Conservation (phyloP, 129 eudicot species). For the Chrysanthemum makinoi region DNA sequence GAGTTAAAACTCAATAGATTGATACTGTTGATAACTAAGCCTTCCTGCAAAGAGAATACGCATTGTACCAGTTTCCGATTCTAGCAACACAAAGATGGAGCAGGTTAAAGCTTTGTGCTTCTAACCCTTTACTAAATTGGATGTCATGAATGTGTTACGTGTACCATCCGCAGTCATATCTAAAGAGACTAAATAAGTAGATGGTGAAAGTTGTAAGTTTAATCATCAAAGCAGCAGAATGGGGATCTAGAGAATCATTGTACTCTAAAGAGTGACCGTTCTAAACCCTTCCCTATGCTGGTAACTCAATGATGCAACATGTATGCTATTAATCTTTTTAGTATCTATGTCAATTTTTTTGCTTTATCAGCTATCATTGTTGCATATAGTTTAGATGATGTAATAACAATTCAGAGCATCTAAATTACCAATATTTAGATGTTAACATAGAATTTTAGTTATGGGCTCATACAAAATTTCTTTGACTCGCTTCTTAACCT, state of each 20-base stretch:
- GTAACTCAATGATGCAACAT: constrained; percentile 47
- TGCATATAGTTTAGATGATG: too few relatives aligned
- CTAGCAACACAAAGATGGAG: constrained; percentile 42
- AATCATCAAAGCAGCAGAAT: not conserved
- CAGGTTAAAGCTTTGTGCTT: constrained; percentile 39
- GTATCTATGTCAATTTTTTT: too few relatives aligned
- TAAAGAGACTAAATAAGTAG: constrained; percentile 36
- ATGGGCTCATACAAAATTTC: too few relatives aligned
- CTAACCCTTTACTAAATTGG: constrained; percentile 9
- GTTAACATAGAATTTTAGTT: too few relatives aligned
- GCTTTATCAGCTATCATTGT: too few relatives aligned
- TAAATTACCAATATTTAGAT: too few relatives aligned
- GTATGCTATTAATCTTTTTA: constrained; percentile 11
- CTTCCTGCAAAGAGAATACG: constrained; percentile 61
- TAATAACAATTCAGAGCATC: too few relatives aligned
- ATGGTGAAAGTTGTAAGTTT: constrained; percentile 32
- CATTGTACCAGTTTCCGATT: constrained; percentile 43
- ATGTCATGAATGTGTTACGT: not conserved
- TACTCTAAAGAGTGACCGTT: constrained; percentile 44
- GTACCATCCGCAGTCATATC: constrained; percentile 30
- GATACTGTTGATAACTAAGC: constrained; percentile 46
- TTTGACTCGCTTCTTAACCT: too few relatives aligned
- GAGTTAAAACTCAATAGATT: constrained; percentile 40
- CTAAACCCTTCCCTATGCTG: constrained; percentile 37
- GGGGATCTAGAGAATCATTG: constrained; percentile 26